phyloP scores from a whole-genome alignment of 2,329 filamentous ascomycete genomes.

The Aphanocladium album region DNA sequence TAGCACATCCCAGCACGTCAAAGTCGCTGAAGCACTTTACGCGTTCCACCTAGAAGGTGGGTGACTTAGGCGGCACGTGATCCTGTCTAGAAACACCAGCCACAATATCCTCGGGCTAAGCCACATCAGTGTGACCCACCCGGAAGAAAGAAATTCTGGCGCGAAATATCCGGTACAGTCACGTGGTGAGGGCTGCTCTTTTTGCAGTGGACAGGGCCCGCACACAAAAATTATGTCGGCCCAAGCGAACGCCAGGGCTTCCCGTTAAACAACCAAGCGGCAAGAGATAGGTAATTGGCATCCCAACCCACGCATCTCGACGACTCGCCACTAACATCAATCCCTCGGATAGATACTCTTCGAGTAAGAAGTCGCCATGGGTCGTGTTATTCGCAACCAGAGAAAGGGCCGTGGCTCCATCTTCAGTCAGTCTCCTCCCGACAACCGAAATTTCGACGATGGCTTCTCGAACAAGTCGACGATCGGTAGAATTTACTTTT shows the following conservation, averaged over 20 bases:
- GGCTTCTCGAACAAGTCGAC: constrained; percentile 14
- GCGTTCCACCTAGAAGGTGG: background rate
- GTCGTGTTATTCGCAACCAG: constrained; percentile 63
- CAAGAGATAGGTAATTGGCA: constrained; percentile 33
- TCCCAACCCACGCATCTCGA: constrained; percentile 14
- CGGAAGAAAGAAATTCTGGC: constrained; percentile 1
- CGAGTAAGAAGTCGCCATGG: constrained; percentile 40
- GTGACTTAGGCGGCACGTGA: background rate
- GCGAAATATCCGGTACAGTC: constrained; percentile 15
- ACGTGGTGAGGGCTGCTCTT: constrained; percentile 31
- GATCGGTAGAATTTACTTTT: constrained; percentile 1
- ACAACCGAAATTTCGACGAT: constrained; percentile 11
- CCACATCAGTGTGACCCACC: constrained; percentile 3
- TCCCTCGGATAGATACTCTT: constrained; percentile 23
- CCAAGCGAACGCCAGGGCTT: constrained; percentile 24
- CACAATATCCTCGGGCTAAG: background rate
- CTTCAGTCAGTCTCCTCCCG: constrained; percentile 42
- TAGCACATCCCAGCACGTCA: background rate
- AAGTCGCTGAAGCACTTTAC: constrained; percentile 4
- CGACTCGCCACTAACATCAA: constrained; percentile 26
- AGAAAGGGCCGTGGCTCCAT: constrained; percentile 56
- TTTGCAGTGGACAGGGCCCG: constrained; percentile 19
- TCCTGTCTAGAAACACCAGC: background rate
- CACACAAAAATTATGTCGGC: constrained; percentile 36
- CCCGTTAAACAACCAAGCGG: constrained; percentile 36